These are phyloP conservation scores for Mimosa pudica DNA, from an alignment of 306 rosid genomes.

Conservation along the genomic window DNA sequence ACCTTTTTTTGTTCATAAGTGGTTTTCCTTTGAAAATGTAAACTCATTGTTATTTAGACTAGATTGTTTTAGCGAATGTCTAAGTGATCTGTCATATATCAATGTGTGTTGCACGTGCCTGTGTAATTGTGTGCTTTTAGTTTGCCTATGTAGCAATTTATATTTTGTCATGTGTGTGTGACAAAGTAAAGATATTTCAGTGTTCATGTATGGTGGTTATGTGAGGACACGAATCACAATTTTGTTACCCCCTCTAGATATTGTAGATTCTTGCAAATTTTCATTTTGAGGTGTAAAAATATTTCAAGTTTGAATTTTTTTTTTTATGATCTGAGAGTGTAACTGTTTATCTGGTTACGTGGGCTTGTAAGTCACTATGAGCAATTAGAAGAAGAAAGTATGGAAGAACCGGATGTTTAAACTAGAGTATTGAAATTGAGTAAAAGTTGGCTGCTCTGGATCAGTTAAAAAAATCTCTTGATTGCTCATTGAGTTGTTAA, in stretches of 20 bases:
- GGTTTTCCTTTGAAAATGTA: background rate
- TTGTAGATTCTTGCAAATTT: background rate
- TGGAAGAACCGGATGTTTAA: background rate
- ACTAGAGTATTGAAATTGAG: background rate
- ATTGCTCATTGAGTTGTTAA: background rate
- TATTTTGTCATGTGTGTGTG: background rate
- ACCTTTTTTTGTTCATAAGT: background rate
- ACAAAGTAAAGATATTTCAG: background rate
- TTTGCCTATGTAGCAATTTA: background rate
- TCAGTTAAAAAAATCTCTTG: background rate
- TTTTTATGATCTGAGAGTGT: background rate
- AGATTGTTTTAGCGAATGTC: slow-evolving; percentile 2
- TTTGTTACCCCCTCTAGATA: background rate
- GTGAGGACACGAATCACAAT: background rate
- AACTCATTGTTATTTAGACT: background rate
- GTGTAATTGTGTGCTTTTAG: background rate
- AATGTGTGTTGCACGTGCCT: background rate
- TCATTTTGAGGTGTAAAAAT: background rate
- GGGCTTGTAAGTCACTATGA: background rate
- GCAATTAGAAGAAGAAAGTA: background rate
- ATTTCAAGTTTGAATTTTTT: background rate
- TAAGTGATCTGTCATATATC: background rate
- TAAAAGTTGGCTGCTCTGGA: background rate
- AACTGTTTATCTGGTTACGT: background rate
- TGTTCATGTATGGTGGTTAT: background rate